Base-by-base conservation (phyloP, 2,329 filamentous ascomycete genomes). In the Aspergillus costaricaensis region DNA sequence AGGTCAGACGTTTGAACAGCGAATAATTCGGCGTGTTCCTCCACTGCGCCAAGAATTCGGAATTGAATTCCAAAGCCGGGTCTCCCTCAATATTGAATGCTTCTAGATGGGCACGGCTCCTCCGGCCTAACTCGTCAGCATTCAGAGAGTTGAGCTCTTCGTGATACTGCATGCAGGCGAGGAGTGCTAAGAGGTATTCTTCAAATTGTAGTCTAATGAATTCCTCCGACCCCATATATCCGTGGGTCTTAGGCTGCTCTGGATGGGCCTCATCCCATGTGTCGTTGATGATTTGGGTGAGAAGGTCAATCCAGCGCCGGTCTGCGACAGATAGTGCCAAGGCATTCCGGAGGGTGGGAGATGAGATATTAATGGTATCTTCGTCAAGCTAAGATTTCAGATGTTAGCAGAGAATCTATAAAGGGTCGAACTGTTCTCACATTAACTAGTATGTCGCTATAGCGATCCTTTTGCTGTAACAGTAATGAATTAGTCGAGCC, bases 141-240 rank as follows among this genome's bases (percentile, higher is more conserved):
- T 86, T 79, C 59, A 79, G 77, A 17, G 67, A 70, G 47, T 77
- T 74, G 25, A 88, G 80, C 70, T 89, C 89, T 70, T 86, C 88
- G 75, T 92, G 92, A 74, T 96, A 98, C 74, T 97, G 97, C 67
- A 93, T 90, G 0, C 91, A 88, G 0, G 93, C 91, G 47, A 98
- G 86, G 63, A 99, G 84, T 0, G 92, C 91, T 23, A 98, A 84
- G 5, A 99, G 85, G 72, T 99, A 99, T 71, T 97, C 93, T 77
- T 99, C 95, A 64, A 99, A 99, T 71, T 98, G 94, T 43, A 97
- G 86, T 30, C 95, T 87, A 68, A 99, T 99, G 71, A 97, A 97
- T 74, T 98, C 95, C 78, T 99, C 95, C 64, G 92, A 97, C 30
- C 95, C 95, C 39, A 92, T 88, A 71, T 97, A 99, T 30, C 93